phyloP scores from a whole-genome alignment of 805 yeast species.

The Myxozyma neotropica region DNA sequence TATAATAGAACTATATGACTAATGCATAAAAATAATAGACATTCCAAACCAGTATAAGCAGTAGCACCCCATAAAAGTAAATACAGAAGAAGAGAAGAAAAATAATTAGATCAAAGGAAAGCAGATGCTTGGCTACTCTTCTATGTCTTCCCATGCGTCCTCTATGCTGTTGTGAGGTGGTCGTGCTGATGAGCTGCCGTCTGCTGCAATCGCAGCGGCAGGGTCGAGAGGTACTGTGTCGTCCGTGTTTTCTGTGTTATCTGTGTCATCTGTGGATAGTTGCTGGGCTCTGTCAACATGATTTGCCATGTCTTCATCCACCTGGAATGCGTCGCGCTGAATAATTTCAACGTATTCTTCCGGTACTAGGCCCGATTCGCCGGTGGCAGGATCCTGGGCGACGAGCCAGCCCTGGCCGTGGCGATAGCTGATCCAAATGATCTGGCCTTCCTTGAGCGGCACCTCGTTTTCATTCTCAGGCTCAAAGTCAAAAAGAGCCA shows the following conservation, averaged over 20 bases:
- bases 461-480: constrained; percentile 97
- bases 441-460: constrained; percentile 74
- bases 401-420: constrained; percentile 99
- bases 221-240: neutral
- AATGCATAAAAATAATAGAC: neutral
- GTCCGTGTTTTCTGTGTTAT: too few relatives aligned
- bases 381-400: constrained; percentile 69
- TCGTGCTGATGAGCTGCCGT: neutral
- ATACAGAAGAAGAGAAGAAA: neutral
- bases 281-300: constrained; percentile 7
- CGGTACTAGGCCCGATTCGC: constrained; percentile 87
- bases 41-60: neutral
- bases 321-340: constrained; percentile 36
- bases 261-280: neutral
- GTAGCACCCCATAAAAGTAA: neutral
- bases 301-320: constrained; percentile 10
- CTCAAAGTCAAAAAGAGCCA: constrained; percentile 83
- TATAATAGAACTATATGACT: too few relatives aligned
- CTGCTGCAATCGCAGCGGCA: neutral
- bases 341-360: constrained; percentile 80
- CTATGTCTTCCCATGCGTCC: constrained; percentile 38
- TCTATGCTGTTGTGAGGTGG: constrained; percentile 33
- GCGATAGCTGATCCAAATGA: constrained; percentile 80
- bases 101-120: neutral
- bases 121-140: neutral